A percentile compares a stretch with the other conserved stretches of the same genome.
Evolutionary conservation across 139 green algal species (phyloP).

Genomic region (Chlamydomonas sphaeroides): DNA sequence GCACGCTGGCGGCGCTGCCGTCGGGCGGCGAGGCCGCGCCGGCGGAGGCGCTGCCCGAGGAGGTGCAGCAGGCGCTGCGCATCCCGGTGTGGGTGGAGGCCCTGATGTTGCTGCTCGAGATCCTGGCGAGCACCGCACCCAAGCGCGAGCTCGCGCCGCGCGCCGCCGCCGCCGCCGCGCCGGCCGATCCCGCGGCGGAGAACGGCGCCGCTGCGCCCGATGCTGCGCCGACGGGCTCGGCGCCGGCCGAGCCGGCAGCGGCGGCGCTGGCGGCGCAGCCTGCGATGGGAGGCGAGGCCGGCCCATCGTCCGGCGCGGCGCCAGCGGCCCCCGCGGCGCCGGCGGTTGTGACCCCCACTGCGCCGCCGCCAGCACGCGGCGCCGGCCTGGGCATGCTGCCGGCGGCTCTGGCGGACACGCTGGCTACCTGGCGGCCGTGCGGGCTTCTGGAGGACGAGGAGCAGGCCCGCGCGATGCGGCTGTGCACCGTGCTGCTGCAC

Average conservation of each 20-base stretch:
- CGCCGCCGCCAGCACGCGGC: background rate
- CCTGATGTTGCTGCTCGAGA: constrained; percentile 82
- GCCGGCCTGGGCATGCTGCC: constrained; percentile 7
- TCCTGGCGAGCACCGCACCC: constrained; percentile 55
- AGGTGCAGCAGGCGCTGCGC: constrained; percentile 18
- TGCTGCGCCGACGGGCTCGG: background rate
- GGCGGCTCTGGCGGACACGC: constrained; percentile 22
- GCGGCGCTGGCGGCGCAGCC: background rate
- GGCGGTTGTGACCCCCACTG: background rate
- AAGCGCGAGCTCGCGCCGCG: constrained; percentile 9
- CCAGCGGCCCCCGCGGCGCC: background rate
- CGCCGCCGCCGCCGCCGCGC: constrained; percentile 19
- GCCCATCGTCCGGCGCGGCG: constrained; percentile 2
- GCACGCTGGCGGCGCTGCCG: background rate
- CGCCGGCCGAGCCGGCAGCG: too few relatives aligned
- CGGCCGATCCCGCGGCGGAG: background rate
- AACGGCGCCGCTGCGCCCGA: background rate
- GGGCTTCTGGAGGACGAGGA: constrained; percentile 68
- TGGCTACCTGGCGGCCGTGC: constrained; percentile 55
- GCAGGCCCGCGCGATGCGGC: constrained; percentile 46
- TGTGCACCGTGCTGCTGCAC: constrained; percentile 71
- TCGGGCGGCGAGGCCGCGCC: background rate
- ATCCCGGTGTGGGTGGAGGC: constrained; percentile 87
- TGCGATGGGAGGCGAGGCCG: background rate
- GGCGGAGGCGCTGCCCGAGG: background rate